phyloP scores from a whole-genome alignment of 2,329 filamentous ascomycete species.

The Aureobasidium namibiae region DNA sequence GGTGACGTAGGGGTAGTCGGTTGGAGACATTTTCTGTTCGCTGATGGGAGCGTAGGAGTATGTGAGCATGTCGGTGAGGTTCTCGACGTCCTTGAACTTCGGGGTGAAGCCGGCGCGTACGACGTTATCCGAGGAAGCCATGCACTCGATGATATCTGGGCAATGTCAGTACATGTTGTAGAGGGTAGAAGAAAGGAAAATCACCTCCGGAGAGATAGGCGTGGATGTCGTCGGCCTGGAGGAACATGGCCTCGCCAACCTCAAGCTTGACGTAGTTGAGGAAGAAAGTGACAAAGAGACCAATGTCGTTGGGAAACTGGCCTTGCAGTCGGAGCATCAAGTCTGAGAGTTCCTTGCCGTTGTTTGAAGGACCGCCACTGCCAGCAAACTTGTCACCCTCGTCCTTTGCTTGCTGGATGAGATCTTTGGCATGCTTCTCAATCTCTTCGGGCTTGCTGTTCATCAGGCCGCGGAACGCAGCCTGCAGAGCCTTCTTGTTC shows the following conservation, averaged over 20 bases:
- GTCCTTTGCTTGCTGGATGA: slow-evolving; percentile 62
- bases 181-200: neutral
- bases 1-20: slow-evolving; percentile 76
- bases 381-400: slow-evolving; percentile 68
- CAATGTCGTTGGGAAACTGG: slow-evolving; percentile 84
- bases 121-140: slow-evolving; percentile 98
- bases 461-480: slow-evolving; percentile 74
- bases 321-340: slow-evolving; percentile 69
- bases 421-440: slow-evolving; percentile 54
- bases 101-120: slow-evolving; percentile 95
- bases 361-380: slow-evolving; percentile 59
- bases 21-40: slow-evolving; percentile 85
- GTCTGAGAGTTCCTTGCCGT: slow-evolving; percentile 62
- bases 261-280: slow-evolving; percentile 87
- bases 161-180: neutral
- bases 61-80: slow-evolving; percentile 82
- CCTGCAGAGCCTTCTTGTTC: slow-evolving; percentile 73
- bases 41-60: slow-evolving; percentile 93
- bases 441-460: slow-evolving; percentile 60
- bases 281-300: slow-evolving; percentile 93
- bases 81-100: slow-evolving; percentile 94
- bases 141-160: slow-evolving; percentile 90
- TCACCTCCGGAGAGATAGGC: slow-evolving; percentile 70
- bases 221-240: slow-evolving; percentile 94
- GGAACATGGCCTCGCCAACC: slow-evolving; percentile 88